These are phyloP conservation scores for Leccinum subrobustum DNA, from an alignment of 1,284 basidiomycete species.

Conservation along the genomic window DNA sequence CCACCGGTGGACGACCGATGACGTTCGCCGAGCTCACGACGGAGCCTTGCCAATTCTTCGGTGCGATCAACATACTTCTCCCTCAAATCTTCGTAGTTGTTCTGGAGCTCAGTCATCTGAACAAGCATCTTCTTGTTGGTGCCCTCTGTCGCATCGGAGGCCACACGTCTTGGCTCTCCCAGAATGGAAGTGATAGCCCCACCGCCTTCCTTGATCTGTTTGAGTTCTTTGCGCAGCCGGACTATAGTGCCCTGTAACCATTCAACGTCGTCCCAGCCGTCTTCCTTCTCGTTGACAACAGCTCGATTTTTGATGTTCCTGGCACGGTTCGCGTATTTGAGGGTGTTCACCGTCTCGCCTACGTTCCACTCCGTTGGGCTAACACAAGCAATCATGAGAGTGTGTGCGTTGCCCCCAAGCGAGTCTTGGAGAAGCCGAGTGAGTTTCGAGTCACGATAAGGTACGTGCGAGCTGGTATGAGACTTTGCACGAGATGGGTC, in stretches of 20 bases:
- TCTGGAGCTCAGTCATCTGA: slow-evolving; percentile 77
- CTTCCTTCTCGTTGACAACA: slow-evolving; percentile 90
- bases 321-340: slow-evolving; percentile 98
- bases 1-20: slow-evolving; percentile 63
- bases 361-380: slow-evolving; percentile 96
- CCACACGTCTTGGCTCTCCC: slow-evolving; percentile 28
- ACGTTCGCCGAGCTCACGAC: slow-evolving; percentile 73
- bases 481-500: slow-evolving; percentile 84
- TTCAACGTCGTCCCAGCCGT: slow-evolving; percentile 98
- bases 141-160: slow-evolving; percentile 45
- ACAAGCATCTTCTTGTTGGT: slow-evolving; percentile 70
- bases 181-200: slow-evolving; percentile 23
- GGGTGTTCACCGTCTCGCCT: slow-evolving; percentile 92
- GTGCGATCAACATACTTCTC: slow-evolving; percentile 83
- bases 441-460: not conserved
- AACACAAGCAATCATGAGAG: slow-evolving; percentile 74
- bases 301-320: slow-evolving; percentile 97
- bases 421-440: not conserved
- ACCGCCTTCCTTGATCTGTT: slow-evolving; percentile 76
- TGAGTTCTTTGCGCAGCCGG: slow-evolving; percentile 78
- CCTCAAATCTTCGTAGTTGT: slow-evolving; percentile 81
- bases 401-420: not conserved
- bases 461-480: slow-evolving; percentile 71
- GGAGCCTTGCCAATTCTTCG: slow-evolving; percentile 79
- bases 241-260: slow-evolving; percentile 88